A percentile compares a stretch with the other conserved stretches of the same genome.
Conservation (phyloP, 108 stramenopile genomes). For the Nitzschia palea region DNA sequence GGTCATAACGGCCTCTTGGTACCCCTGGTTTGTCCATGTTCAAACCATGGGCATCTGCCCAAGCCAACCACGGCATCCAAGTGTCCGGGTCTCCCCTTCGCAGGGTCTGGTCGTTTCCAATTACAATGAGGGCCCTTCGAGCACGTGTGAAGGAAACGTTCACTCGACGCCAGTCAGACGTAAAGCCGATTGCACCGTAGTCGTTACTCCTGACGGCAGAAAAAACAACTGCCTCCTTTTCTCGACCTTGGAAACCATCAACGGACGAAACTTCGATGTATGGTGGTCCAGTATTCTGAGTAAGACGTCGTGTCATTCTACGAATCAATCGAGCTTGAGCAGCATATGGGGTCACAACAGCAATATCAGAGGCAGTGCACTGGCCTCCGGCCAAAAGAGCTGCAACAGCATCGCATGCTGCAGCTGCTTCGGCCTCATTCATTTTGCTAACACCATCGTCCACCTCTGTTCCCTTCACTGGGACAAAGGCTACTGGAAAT, state of each 20-base stretch:
- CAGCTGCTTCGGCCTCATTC: constrained; percentile 94
- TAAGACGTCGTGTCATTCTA: constrained; percentile 64
- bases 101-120: constrained; percentile 91
- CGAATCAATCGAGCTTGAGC: constrained; percentile 96
- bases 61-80: constrained; percentile 86
- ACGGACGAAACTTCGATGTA: constrained; percentile 95
- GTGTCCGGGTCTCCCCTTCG: constrained; percentile 88
- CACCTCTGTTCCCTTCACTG: constrained; percentile 78
- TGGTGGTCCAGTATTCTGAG: constrained; percentile 63
- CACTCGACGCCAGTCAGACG: constrained; percentile 95
- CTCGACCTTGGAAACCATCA: constrained; percentile 99
- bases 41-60: constrained; percentile 89
- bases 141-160: constrained; percentile 99
- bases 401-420: constrained; percentile 86
- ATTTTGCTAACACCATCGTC: constrained; percentile 90
- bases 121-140: constrained; percentile 87
- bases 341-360: constrained; percentile 98
- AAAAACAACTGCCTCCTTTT: constrained; percentile 98
- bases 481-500: constrained; percentile 87
- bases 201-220: constrained; percentile 95
- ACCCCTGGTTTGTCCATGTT: constrained; percentile 90
- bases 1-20: constrained; percentile 87
- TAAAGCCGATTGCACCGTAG: constrained; percentile 94
- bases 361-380: constrained; percentile 88
- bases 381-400: constrained; percentile 81